These are phyloP conservation scores for Misopates orontium DNA, from an alignment of 257 asterid species.

Conservation along the genomic window DNA sequence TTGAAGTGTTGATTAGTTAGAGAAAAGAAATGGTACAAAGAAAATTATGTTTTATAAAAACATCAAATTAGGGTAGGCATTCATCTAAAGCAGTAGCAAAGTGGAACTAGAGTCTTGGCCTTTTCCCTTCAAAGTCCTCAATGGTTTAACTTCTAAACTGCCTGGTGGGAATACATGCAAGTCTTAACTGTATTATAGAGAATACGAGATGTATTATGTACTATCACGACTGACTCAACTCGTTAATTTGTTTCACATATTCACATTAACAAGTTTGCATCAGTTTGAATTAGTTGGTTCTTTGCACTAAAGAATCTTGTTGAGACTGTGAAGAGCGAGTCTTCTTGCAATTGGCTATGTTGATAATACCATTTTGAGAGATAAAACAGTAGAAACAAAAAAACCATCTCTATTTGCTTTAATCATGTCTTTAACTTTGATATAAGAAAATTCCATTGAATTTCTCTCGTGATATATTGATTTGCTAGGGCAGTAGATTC, in stretches of 20 bases:
- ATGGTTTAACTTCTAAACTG: neutral
- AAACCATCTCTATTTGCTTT: neutral
- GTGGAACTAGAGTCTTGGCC: neutral
- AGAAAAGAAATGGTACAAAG: too few relatives aligned
- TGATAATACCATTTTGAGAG: neutral
- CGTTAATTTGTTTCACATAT: neutral
- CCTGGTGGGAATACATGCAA: conserved; percentile 3
- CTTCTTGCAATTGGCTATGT: neutral
- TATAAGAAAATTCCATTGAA: neutral
- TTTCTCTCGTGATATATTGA: neutral
- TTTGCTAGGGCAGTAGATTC: neutral
- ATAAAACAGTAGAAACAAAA: neutral
- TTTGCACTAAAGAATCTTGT: neutral
- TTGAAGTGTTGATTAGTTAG: too few relatives aligned
- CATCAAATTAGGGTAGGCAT: too few relatives aligned
- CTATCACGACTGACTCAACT: neutral
- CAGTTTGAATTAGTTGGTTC: neutral
- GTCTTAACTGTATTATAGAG: neutral
- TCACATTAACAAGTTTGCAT: neutral
- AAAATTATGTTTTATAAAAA: too few relatives aligned
- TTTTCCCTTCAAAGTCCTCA: neutral
- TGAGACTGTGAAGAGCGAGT: neutral
- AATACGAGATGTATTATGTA: neutral
- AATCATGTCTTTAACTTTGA: neutral
- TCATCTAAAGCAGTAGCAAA: neutral